Base-by-base conservation (phyloP, 2,329 filamentous ascomycete species). In the Trichoderma sp. region DNA sequence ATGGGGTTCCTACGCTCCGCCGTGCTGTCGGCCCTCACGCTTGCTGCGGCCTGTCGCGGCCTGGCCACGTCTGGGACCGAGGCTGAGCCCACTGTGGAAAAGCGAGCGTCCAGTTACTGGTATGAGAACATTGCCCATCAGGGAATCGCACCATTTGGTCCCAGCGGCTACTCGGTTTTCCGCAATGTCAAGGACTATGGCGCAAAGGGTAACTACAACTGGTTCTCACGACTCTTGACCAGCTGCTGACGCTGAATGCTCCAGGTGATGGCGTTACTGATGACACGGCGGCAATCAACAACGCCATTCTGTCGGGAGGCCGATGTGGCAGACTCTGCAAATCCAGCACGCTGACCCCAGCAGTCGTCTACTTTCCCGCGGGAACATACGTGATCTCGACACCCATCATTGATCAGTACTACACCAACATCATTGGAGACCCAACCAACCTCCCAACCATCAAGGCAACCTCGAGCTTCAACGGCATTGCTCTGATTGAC, bases 351-450 rank as follows among this genome's bases (percentile, higher is more conserved):
- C 67, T 71, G 8, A 61, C 68, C 10, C 72, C 69, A 11, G 76
- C 75, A 30, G 54, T 72, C 6, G 69, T 78, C 1, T 78, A 75
- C 69, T 77, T 78, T 59, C 76, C 77, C 3, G 66, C 73, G 1
- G 87, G 87, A 54, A 88, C 83, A 0, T 91, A 91, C 71, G 61
- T 86, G 2, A 81, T 89, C 68, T 87, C 83, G 52, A 78, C 79
- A 0, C 81, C 85, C 2, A 87, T 91, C 70, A 83, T 88, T 65
- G 83, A 88, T 73, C 89, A 87, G 73, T 91, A 90, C 77, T 85
- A 86, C 70, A 90, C 88, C 6, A 84, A 89, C 76, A 77, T 90
- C 16, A 82, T 90, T 64, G 74, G 74, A 5, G 69, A 76, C 61
- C 60, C 71, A 55, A 72, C 70, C 60, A 82, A 83, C 59, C 77